A percentile compares a stretch with the other conserved stretches of the same genome.
phyloP scores from a whole-genome alignment of 2,329 filamentous ascomycete genomes.

The Sarocladium oryzae region DNA sequence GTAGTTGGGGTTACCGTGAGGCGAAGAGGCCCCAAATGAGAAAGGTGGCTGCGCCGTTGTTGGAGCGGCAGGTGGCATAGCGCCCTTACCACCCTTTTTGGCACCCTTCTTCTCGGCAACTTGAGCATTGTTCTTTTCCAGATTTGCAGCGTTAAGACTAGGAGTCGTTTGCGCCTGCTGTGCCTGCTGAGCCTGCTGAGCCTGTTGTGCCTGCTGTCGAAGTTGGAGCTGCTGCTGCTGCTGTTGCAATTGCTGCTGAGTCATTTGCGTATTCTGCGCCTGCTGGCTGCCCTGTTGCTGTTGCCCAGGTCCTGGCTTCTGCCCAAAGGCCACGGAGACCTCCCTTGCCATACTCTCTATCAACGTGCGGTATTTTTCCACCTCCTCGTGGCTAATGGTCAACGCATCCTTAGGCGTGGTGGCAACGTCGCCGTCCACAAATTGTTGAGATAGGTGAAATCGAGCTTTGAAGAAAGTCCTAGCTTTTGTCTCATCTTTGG shows the following conservation, averaged over 20 bases:
- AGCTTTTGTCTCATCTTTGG: slow-evolving; percentile 42
- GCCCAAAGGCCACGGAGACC: neutral
- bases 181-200: slow-evolving; percentile 17
- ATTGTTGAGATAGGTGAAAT: slow-evolving; percentile 21
- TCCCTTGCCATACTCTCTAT: slow-evolving; percentile 48
- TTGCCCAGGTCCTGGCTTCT: slow-evolving; percentile 9
- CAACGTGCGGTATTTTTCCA: slow-evolving; percentile 42
- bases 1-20: slow-evolving; percentile 53
- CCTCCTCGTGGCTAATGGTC: slow-evolving; percentile 43
- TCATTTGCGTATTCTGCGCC: slow-evolving; percentile 21
- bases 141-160: slow-evolving; percentile 37
- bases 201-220: slow-evolving; percentile 18
- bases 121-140: slow-evolving; percentile 46
- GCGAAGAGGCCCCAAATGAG: slow-evolving; percentile 47
- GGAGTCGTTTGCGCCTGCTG: slow-evolving; percentile 17
- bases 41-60: slow-evolving; percentile 50
- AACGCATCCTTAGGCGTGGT: slow-evolving; percentile 40
- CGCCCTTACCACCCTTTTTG: slow-evolving; percentile 36
- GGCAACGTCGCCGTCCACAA: slow-evolving; percentile 42
- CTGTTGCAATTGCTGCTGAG: slow-evolving; percentile 24
- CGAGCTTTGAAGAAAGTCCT: slow-evolving; percentile 48
- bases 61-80: slow-evolving; percentile 44
- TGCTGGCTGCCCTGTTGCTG: slow-evolving; percentile 18
- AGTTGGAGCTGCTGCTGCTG: slow-evolving; percentile 23
- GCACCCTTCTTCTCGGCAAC: slow-evolving; percentile 37